Percentiles rank a stretch among this genome's conserved stretches.
These are phyloP conservation scores for Tetrapisispora pingtungensis DNA, from an alignment of 805 yeast species.

Conservation along the genomic window DNA sequence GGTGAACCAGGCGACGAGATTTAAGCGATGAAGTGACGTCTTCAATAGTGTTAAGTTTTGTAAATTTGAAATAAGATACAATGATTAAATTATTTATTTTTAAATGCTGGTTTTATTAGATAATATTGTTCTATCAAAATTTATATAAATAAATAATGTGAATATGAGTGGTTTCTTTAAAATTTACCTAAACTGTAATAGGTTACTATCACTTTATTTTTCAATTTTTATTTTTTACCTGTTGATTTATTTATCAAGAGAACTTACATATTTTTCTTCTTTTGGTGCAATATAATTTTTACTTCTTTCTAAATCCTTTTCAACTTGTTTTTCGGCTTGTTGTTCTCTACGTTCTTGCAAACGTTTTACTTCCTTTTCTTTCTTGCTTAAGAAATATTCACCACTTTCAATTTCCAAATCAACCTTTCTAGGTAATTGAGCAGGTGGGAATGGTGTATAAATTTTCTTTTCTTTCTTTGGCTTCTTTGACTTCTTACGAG, in stretches of 20 bases:
- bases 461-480: slow-evolving; percentile 53
- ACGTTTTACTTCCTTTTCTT: slow-evolving; percentile 63
- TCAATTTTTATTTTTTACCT: neutral
- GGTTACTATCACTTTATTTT: neutral
- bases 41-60: too few relatives aligned
- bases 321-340: slow-evolving; percentile 59
- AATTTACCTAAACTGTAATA: too few relatives aligned
- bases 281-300: slow-evolving; percentile 81
- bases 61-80: too few relatives aligned
- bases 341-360: slow-evolving; percentile 69
- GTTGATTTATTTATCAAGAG: slow-evolving; percentile 6
- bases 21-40: too few relatives aligned
- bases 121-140: neutral
- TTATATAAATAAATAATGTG: neutral
- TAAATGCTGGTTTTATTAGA: neutral
- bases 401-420: slow-evolving; percentile 97
- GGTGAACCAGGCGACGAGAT: too few relatives aligned
- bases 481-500: slow-evolving; percentile 78
- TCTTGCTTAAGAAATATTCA: slow-evolving; percentile 88
- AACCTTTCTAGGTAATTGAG: slow-evolving; percentile 91
- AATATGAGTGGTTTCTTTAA: neutral
- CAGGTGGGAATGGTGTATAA: slow-evolving; percentile 99
- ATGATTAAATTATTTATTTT: too few relatives aligned
- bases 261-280: slow-evolving; percentile 49
- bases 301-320: slow-evolving; percentile 57